phyloP scores from a whole-genome alignment of 169 alveolate species.

The Hepatocystis sp. region DNA sequence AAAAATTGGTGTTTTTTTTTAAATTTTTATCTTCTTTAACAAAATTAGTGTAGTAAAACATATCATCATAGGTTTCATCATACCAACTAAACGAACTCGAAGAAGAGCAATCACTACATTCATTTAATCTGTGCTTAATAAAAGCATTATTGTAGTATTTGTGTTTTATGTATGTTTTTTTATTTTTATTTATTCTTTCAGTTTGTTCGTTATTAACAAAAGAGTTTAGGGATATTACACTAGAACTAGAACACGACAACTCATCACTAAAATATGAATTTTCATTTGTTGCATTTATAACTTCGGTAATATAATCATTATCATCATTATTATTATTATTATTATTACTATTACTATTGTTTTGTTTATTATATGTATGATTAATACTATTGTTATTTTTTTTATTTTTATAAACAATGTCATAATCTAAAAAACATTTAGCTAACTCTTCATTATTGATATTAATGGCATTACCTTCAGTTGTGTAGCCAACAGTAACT shows the following conservation, averaged over 20 bases:
- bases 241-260: constrained; percentile 51
- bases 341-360: neutral
- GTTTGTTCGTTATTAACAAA: constrained; percentile 20
- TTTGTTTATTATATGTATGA: neutral
- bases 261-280: constrained; percentile 42
- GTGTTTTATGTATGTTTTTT: constrained; percentile 48
- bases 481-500: constrained; percentile 42
- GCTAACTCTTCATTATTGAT: constrained; percentile 47
- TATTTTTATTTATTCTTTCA: constrained; percentile 38
- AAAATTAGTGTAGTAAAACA: constrained; percentile 37
- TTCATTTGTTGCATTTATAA: neutral
- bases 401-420: neutral
- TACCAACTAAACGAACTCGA: constrained; percentile 69
- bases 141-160: constrained; percentile 52
- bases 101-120: constrained; percentile 69
- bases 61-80: constrained; percentile 24
- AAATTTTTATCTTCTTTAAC: constrained; percentile 35
- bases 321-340: neutral
- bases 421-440: constrained; percentile 18
- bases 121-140: constrained; percentile 26
- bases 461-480: constrained; percentile 50
- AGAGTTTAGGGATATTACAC: constrained; percentile 57
- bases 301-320: neutral
- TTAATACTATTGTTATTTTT: neutral
- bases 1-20: constrained; percentile 7